A percentile compares a stretch with the other conserved stretches of the same genome.
These are phyloP conservation scores for Mucor circinelloides DNA, from an alignment of 371 early-diverging fungal genomes.

Conservation along the genomic window DNA sequence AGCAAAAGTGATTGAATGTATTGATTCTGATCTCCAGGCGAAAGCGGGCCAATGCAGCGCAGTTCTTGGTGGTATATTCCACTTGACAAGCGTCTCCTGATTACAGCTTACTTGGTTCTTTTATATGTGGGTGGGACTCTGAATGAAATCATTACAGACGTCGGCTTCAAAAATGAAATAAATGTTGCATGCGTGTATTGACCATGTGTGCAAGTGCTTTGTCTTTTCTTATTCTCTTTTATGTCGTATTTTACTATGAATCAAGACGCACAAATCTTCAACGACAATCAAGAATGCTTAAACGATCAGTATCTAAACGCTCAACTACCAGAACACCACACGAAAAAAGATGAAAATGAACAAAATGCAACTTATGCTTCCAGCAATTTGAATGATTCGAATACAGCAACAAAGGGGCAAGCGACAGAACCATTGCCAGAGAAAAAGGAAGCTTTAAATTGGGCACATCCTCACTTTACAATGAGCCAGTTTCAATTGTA, in stretches of 20 bases:
- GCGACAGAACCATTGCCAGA: not conserved
- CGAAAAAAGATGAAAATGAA: conserved; percentile 1
- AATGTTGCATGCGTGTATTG: not conserved
- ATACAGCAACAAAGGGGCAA: not conserved
- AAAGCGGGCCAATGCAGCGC: not conserved
- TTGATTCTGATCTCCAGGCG: not conserved
- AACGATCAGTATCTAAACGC: conserved; percentile 16
- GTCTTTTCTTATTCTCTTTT: not conserved
- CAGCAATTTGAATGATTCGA: not conserved
- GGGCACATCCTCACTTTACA: conserved; percentile 42
- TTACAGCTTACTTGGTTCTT: not conserved
- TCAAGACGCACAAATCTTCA: conserved; percentile 35
- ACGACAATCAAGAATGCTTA: conserved; percentile 24
- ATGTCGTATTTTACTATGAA: conserved; percentile 29
- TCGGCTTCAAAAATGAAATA: not conserved
- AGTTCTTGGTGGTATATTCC: not conserved
- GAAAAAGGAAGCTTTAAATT: conserved; percentile 26
- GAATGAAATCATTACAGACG: not conserved
- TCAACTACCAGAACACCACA: conserved; percentile 7
- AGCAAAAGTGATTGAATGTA: not conserved
- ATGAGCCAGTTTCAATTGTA: conserved; percentile 76
- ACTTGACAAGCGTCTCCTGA: not conserved
- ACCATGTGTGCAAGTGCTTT: not conserved
- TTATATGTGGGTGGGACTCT: not conserved
- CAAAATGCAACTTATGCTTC: not conserved